Conservation (phyloP, 345 rosid genomes). For the Pistacia integerrima region DNA sequence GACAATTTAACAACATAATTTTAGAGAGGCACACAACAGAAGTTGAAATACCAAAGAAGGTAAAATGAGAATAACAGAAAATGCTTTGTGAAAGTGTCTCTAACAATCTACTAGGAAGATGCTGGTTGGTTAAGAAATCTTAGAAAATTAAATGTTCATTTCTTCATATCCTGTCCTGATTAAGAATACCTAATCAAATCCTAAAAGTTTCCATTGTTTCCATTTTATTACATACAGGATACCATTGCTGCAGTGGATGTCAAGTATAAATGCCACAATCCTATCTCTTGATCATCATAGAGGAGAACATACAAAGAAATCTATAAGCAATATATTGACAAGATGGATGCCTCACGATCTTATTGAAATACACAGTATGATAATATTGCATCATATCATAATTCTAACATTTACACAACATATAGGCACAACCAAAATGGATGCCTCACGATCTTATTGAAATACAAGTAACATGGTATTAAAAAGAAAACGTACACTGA, state of each 20-base stretch:
- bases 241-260: neutral
- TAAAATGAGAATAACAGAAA: neutral
- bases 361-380: neutral
- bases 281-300: neutral
- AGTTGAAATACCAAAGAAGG: neutral
- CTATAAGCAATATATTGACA: neutral
- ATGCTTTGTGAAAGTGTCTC: neutral
- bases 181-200: too few species aligned
- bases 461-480: neutral
- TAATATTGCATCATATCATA: neutral
- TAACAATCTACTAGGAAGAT: neutral
- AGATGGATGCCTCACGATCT: too few species aligned
- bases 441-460: neutral
- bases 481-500: conserved; percentile 58
- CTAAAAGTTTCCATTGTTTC: too few species aligned
- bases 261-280: neutral
- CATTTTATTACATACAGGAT: neutral
- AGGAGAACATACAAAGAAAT: neutral
- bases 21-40: neutral
- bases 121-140: neutral
- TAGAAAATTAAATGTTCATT: too few species aligned
- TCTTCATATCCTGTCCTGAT: too few species aligned
- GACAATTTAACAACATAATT: neutral
- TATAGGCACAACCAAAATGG: neutral
- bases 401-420: neutral